Evolutionary conservation across 192 early-diverging fungal species (phyloP).

Genomic region (Jimgerdemannia lactiflua): DNA sequence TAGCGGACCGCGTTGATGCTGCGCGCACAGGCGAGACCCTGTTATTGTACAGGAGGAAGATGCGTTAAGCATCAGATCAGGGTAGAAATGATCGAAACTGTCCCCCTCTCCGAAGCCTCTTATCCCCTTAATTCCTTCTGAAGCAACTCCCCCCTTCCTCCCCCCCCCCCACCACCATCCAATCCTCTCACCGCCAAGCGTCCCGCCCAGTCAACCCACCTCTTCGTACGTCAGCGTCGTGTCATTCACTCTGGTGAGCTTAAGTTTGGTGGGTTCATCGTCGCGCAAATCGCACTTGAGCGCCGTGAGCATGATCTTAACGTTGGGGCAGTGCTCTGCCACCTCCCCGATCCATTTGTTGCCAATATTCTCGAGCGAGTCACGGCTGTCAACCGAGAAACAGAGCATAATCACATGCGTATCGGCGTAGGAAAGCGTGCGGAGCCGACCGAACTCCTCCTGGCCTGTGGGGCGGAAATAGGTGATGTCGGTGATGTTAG

Average conservation of each 20-base stretch:
- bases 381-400: slow-evolving; percentile 27
- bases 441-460: slow-evolving; percentile 29
- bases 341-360: slow-evolving; percentile 25
- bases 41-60: not conserved
- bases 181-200: no score
- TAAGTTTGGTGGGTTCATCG: slow-evolving; percentile 1
- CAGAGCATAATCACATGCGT: slow-evolving; percentile 32
- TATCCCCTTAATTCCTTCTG: not conserved
- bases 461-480: slow-evolving; percentile 10
- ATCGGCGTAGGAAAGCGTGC: slow-evolving; percentile 26
- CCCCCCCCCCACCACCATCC: no score
- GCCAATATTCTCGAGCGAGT: slow-evolving; percentile 29
- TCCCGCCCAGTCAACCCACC: slow-evolving; percentile 4
- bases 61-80: no score
- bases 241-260: not conserved
- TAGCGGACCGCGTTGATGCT: slow-evolving; percentile 26
- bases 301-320: slow-evolving; percentile 24
- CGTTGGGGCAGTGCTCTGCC: slow-evolving; percentile 16
- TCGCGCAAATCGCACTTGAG: slow-evolving; percentile 31
- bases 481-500: not conserved
- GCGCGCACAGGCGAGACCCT: not conserved
- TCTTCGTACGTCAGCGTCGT: slow-evolving; percentile 24
- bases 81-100: no score
- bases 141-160: no score
- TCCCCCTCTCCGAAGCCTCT: no score